Evolutionary conservation across 2,329 filamentous ascomycete species (phyloP).

Genomic region (Hymenotorrendiella dingleyae): DNA sequence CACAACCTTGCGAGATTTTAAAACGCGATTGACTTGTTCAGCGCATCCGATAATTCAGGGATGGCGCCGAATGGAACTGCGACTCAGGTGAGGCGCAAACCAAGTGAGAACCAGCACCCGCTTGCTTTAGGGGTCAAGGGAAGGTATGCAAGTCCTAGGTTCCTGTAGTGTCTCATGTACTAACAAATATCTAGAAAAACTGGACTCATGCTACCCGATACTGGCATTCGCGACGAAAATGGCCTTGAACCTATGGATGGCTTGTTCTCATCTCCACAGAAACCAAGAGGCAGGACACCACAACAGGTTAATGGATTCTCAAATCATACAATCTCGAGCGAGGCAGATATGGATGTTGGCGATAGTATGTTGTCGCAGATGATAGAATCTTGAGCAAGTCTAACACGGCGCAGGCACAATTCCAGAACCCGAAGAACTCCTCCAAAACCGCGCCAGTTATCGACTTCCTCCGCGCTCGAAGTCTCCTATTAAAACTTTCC

Average conservation of each 20-base stretch:
- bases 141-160: too few relatives aligned
- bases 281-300: conserved; percentile 31
- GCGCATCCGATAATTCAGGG: not conserved
- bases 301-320: conserved; percentile 15
- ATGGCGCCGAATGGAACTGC: conserved; percentile 15
- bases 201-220: conserved; percentile 73
- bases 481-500: conserved; percentile 31
- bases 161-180: too few relatives aligned
- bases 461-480: conserved; percentile 29
- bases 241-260: conserved; percentile 84
- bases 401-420: conserved; percentile 43
- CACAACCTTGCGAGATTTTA: too few relatives aligned
- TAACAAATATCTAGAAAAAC: conserved; percentile 88
- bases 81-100: conserved; percentile 23
- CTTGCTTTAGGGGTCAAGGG: conserved; percentile 46
- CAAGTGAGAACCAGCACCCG: conserved; percentile 39
- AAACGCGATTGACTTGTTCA: not conserved
- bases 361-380: conserved; percentile 43
- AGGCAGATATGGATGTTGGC: conserved; percentile 57
- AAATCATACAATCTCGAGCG: conserved; percentile 43
- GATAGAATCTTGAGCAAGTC: not conserved
- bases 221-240: conserved; percentile 78
- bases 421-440: conserved; percentile 40
- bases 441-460: conserved; percentile 30
- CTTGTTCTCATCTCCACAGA: conserved; percentile 83